Conservation (phyloP, 257 asterid species). For the Scutellaria galericulata region DNA sequence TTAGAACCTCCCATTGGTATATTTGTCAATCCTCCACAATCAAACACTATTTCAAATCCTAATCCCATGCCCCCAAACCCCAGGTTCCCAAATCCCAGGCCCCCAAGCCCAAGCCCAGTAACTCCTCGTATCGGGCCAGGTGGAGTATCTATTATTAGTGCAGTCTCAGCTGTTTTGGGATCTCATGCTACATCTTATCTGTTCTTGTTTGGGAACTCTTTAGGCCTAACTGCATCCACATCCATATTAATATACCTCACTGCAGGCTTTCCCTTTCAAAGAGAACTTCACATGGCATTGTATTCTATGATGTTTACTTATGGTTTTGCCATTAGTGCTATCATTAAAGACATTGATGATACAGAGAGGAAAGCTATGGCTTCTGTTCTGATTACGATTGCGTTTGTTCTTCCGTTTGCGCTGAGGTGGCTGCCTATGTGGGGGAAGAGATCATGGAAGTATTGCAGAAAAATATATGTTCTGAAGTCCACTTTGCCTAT, state of each 20-base stretch:
- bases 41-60: neutral
- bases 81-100: too few species aligned
- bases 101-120: neutral
- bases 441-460: too few species aligned
- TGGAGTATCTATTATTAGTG: too few species aligned
- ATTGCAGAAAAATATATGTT: too few species aligned
- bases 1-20: constrained; percentile 34
- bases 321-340: neutral
- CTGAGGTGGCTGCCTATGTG: too few species aligned
- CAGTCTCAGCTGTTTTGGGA: constrained; percentile 16
- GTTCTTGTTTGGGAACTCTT: neutral
- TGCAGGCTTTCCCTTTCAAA: constrained; percentile 35
- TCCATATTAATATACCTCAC: constrained; percentile 41
- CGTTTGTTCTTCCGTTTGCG: too few species aligned
- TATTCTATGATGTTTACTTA: constrained; percentile 34
- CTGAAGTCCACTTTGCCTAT: too few species aligned
- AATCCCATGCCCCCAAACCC: neutral
- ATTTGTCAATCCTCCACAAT: neutral
- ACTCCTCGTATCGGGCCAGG: too few species aligned
- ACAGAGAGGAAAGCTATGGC: too few species aligned
- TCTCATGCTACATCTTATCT: neutral
- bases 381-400: too few species aligned
- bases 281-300: constrained; percentile 30
- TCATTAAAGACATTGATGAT: too few species aligned
- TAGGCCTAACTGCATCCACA: constrained; percentile 35